Evolutionary conservation across 2,329 filamentous ascomycete genomes (phyloP), one percentile per base, ranked within the genome.

Genomic region (Fusarium oligoseptatum): DNA sequence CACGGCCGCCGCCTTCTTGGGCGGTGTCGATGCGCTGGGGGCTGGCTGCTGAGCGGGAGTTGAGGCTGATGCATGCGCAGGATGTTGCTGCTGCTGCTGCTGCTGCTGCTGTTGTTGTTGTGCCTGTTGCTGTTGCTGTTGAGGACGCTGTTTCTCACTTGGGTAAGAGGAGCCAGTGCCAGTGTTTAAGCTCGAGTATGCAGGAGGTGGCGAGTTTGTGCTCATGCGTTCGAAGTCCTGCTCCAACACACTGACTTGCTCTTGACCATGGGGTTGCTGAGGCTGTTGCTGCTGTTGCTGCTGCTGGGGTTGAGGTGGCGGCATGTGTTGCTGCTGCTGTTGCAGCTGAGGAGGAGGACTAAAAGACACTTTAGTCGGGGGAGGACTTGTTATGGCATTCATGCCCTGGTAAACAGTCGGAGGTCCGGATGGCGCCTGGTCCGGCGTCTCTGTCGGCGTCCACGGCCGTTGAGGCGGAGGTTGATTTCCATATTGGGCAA

Each of bases 401-500:
- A 91, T 89, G 8, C 97, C 97, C 83, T 98, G 96, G 77, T 98
- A 98, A 1, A 97, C 93, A 0, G 94, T 95, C 1, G 96, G 95
- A 34, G 95, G 95, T 0, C 95, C 95, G 84, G 98, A 95, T 6
- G 95, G 94, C 62, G 95, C 93, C 71, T 92, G 92, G 36, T 95
- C 95, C 1, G 95, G 95, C 67, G 92, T 89, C 82, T 99, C 97
- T 4, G 97, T 98, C 1, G 97, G 97, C 11, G 96, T 98, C 97
- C 96, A 98, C 34, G 95, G 95, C 57, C 96, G 79, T 65, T 81
- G 83, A 29, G 77, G 75, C 10, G 82, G 82, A n/a, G 76, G 72
- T 50, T 83, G 82, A 60, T 81, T 81, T 24, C 88, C 89, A 81
- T 98, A 98, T 69, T 97, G 94, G 41, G 94, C 93, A 71, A 93